Evolutionary conservation across 495 filamentous ascomycete genomes (phyloP).

Genomic region (Aspergillus ostianus): DNA sequence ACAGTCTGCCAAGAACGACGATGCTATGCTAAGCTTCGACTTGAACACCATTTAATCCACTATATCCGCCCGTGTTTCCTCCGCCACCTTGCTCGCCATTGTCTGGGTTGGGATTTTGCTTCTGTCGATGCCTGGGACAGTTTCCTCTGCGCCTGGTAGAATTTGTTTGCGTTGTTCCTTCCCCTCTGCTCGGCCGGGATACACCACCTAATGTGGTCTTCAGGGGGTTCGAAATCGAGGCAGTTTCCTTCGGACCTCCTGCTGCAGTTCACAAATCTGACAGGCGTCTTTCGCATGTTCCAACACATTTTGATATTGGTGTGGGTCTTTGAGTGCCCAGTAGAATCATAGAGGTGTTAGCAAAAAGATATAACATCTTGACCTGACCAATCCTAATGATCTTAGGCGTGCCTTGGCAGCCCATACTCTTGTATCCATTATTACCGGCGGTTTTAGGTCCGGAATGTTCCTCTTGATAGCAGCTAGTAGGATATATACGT

Average conservation of each 20-base stretch:
- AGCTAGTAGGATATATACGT: too few relatives aligned
- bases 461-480: too few relatives aligned
- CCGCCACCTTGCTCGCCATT: neutral
- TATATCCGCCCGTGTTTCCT: neutral
- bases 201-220: constrained; percentile 6
- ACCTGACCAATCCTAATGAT: too few relatives aligned
- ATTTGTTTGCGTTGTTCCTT: neutral
- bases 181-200: constrained; percentile 1
- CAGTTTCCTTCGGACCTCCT: neutral
- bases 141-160: neutral
- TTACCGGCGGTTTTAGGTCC: too few relatives aligned
- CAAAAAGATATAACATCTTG: too few relatives aligned
- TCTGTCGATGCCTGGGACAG: neutral
- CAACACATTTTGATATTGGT: too few relatives aligned
- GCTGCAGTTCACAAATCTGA: constrained; percentile 7
- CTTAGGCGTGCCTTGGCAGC: too few relatives aligned
- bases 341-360: too few relatives aligned
- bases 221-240: neutral
- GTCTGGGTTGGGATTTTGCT: neutral
- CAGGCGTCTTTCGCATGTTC: constrained; percentile 2
- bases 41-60: neutral
- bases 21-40: too few relatives aligned
- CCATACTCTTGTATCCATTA: too few relatives aligned
- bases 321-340: too few relatives aligned
- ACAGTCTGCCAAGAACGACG: too few relatives aligned